Percentiles rank a stretch among this genome's conserved stretches.
phyloP scores from a whole-genome alignment of 768 basidiomycete species.

The Termitomyces sp. region DNA sequence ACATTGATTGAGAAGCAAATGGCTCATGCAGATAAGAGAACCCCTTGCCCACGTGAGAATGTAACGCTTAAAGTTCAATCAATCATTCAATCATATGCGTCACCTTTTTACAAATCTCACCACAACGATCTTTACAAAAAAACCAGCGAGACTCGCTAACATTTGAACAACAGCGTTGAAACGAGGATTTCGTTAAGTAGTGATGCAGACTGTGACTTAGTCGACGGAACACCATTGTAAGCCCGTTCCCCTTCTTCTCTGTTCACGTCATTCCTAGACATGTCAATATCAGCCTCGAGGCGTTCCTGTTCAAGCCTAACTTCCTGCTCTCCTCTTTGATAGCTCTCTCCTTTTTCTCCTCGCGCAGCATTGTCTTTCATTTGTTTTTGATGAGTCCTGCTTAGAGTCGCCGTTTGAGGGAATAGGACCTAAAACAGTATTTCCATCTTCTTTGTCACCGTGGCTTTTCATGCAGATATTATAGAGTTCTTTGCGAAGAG shows the following conservation, averaged over 20 bases:
- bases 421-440: conserved; percentile 9
- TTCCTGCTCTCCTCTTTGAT: conserved; percentile 78
- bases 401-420: conserved; percentile 7
- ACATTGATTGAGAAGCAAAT: too few species aligned
- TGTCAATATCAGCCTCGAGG: conserved; percentile 65
- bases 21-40: too few species aligned
- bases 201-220: not conserved
- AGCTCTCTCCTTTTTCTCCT: conserved; percentile 68
- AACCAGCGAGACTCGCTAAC: too few species aligned
- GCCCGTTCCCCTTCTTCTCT: conserved; percentile 77
- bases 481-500: conserved; percentile 89
- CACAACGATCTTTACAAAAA: too few species aligned
- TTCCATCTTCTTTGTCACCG: conserved; percentile 7
- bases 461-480: conserved; percentile 64
- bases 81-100: too few species aligned
- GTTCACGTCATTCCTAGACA: conserved; percentile 62
- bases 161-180: too few species aligned
- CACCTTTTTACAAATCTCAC: too few species aligned
- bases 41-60: too few species aligned
- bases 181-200: conserved; percentile 8
- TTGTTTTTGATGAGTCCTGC: conserved; percentile 1
- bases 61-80: too few species aligned
- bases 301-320: conserved; percentile 65
- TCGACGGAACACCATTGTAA: conserved; percentile 38
- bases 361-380: conserved; percentile 28